Base-by-base conservation (phyloP, 2,329 filamentous ascomycete genomes). In the Diplodia mutila region DNA sequence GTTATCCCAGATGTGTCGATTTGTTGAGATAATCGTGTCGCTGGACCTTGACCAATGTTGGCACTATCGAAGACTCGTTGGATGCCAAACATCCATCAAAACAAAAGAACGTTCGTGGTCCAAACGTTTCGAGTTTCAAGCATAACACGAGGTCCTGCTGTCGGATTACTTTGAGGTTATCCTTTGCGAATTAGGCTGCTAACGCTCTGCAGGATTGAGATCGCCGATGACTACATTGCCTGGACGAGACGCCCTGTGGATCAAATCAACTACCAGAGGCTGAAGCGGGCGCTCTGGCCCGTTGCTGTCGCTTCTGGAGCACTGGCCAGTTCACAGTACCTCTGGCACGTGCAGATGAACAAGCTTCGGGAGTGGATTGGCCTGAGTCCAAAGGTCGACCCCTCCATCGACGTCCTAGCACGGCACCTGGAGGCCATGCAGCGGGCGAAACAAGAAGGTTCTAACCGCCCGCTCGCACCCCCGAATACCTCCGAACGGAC, bases 161-260 rank as follows among this genome's bases (percentile, higher is more conserved):
- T 21, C 25, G 6, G 21, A n/a, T 11, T 6, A 23, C 57, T 25
- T 61, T 29, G 39, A n/a, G 9, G 18, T n/a, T 4, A 16, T 4
- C 8, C 14, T 16, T 18, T 32, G 11, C 18, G 16, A 79, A 79
- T 55, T 74, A 81, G 37, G 74, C 75, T 27, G 27, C 57, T 68
- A 49, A 68, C 37, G 18, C 3, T 32, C 29, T 23, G 39, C 61
- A 68, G 57, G 9, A 71, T 76, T 37, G 75, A 77, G 55, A 34
- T 84, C 76, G 79, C 79, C 71, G 72, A 80, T 72, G 29, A 77
- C 78, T 70, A 75, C 73, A 68, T 79, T 77, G 59, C 79, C 70
- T 65, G 75, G 73, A 69, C 77, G 78, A 70, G 76, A 42, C 72
- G 71, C 67, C 69, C 73, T 8, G 75, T 79, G n/a, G 70, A 75